Evolutionary conservation across 768 basidiomycete genomes (phyloP), one percentile per base, ranked within the genome.

Genomic region (Leccinum uliginosum): DNA sequence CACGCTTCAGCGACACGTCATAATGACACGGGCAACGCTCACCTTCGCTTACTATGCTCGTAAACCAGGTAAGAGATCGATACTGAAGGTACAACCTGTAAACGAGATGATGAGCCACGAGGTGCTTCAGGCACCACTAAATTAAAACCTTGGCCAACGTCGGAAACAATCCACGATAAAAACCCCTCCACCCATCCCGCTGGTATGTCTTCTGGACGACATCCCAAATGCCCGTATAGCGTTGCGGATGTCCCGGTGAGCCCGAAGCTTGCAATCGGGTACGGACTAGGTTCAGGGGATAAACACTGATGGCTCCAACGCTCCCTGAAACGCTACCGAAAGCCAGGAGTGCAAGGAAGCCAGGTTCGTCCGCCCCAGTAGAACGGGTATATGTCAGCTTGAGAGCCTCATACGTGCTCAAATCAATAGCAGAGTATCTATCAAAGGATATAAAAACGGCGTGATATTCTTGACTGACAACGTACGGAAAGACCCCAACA

Each of bases 11-110:
- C 34, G 24, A 49, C 24, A 44, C 38, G 30, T 53, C 48, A 54
- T 11, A 34, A 50, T 40, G 26, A 9, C 10, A 30, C 38, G 44
- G 34, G 49, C 14, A 6, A 45, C 21, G 72, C 83, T 60, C 54
- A 87, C 91, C 78, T 86, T 70, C 86, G 81, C 76, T 91, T 93
- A 65, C 81, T 85, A 64, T 89, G 84, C 69, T 93, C 91, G 73
- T 93, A 93, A 60, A 97, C 95, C 40, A 97, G 85, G 74, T 97
- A 97, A 58, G 93, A 93, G 74, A 98, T 98, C 8, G 94, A 96
- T 44, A 98, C 96, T 4, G 94, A 88, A 51, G 96, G 96, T 46
- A 97, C 86, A 57, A 98, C 96, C 90, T 92, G 63, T 32, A 46
- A 50, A 63, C 12, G 19, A 52, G 23, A 51, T 9, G 57, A 29